A percentile compares a stretch with the other conserved stretches of the same genome.
Evolutionary conservation across 345 rosid genomes (phyloP).

Genomic region (Trapa bicornis): DNA sequence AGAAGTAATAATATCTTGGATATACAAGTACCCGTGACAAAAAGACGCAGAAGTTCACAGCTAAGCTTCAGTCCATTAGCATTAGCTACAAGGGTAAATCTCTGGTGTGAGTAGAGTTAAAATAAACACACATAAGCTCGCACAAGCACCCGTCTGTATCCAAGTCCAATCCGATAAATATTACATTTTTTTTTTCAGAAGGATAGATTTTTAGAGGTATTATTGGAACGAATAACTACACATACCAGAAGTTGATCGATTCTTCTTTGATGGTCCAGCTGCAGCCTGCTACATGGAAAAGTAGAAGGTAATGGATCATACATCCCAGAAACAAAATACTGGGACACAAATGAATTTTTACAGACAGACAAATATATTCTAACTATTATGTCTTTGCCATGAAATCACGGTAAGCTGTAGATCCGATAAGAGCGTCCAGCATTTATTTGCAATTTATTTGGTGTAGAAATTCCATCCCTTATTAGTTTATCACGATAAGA

Average conservation of each 20-base stretch:
- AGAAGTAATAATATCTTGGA: not conserved
- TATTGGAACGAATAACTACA: not conserved
- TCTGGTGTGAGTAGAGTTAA: not conserved
- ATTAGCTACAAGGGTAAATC: conserved; percentile 43
- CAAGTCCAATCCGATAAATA: not conserved
- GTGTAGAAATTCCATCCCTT: not conserved
- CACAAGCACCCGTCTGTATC: not conserved
- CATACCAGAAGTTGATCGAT: conserved; percentile 64
- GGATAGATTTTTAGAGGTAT: not conserved
- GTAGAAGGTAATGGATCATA: not conserved
- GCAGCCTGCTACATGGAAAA: conserved; percentile 27
- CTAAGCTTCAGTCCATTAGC: conserved; percentile 71
- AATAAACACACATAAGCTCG: not conserved
- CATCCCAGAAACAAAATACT: not conserved
- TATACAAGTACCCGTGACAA: conserved; percentile 42
- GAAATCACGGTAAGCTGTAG: not conserved
- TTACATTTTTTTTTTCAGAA: not conserved
- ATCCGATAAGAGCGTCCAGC: not conserved
- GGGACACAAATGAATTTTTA: not conserved
- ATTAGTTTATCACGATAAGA: not conserved
- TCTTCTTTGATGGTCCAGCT: conserved; percentile 50
- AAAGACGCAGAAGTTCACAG: conserved; percentile 62
- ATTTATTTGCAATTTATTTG: not conserved
- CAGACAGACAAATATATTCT: not conserved
- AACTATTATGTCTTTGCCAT: not conserved